phyloP scores from a whole-genome alignment of 805 yeast genomes.

The Schizosaccharomyces octosporus region DNA sequence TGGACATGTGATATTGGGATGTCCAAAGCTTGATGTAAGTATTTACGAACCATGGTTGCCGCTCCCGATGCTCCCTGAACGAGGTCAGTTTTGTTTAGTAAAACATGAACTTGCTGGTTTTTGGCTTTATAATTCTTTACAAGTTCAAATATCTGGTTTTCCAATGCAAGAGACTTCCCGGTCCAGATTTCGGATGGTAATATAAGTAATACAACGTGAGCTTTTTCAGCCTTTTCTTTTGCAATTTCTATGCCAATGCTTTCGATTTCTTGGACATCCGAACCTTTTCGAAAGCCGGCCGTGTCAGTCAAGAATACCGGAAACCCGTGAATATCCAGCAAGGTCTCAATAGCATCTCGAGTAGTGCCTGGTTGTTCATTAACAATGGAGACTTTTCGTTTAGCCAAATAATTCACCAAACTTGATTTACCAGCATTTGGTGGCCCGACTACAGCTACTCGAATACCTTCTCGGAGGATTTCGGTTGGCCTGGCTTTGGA shows the following conservation, averaged over 20 bases:
- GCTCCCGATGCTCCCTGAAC: not conserved
- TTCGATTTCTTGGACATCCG: slow-evolving; percentile 25
- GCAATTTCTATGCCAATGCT: slow-evolving; percentile 65
- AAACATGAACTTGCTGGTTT: not conserved
- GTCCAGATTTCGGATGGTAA: not conserved
- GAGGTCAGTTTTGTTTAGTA: not conserved
- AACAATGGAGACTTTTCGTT: slow-evolving; percentile 70
- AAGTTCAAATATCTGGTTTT: not conserved
- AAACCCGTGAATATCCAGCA: slow-evolving; percentile 58
- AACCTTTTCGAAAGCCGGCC: slow-evolving; percentile 52
- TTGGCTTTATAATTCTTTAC: not conserved
- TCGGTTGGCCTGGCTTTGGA: slow-evolving; percentile 30
- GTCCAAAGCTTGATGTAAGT: not conserved
- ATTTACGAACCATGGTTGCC: not conserved
- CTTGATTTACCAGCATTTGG: slow-evolving; percentile 96
- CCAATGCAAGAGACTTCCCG: not conserved
- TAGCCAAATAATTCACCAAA: slow-evolving; percentile 46
- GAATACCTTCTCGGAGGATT: slow-evolving; percentile 46
- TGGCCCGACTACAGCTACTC: slow-evolving; percentile 55
- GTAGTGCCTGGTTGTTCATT: slow-evolving; percentile 87
- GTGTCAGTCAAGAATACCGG: slow-evolving; percentile 75
- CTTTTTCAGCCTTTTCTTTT: slow-evolving; percentile 26
- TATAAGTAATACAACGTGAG: slow-evolving; percentile 37
- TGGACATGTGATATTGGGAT: not conserved
- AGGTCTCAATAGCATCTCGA: slow-evolving; percentile 62